These are phyloP conservation scores for Populus alba DNA, from an alignment of 345 rosid genomes.

Conservation along the genomic window DNA sequence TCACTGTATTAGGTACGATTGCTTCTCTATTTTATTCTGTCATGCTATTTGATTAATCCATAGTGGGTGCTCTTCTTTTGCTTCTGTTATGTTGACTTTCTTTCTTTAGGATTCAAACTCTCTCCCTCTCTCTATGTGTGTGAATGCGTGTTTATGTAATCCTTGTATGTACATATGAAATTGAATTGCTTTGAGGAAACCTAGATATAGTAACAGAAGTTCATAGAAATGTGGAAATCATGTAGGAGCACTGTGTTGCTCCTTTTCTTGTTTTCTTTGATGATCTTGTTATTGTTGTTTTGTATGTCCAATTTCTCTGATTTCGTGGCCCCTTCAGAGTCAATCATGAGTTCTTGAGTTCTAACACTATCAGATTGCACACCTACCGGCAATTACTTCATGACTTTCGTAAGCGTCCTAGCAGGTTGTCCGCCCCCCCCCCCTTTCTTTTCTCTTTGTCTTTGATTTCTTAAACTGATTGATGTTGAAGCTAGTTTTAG, in stretches of 20 bases:
- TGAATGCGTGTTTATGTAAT: background rate
- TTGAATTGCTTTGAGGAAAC: background rate
- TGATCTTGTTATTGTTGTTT: conserved; percentile 19
- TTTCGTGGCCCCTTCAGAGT: conserved; percentile 15
- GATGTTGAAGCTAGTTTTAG: background rate
- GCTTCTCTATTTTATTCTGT: conserved; percentile 1
- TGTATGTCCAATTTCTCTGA: conserved; percentile 10
- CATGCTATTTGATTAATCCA: background rate
- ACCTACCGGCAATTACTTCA: conserved; percentile 1
- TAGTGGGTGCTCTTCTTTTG: background rate
- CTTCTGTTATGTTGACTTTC: background rate
- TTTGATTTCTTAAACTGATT: conserved; percentile 3
- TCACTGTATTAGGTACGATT: background rate
- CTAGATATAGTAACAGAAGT: background rate
- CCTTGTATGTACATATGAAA: background rate
- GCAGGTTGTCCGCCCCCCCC: background rate
- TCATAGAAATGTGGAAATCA: conserved; percentile 15
- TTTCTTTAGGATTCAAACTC: background rate
- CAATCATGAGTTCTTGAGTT: conserved; percentile 10
- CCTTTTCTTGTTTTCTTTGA: conserved; percentile 3
- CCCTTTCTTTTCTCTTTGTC: too few species aligned
- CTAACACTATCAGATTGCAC: background rate
- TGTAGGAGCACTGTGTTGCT: conserved; percentile 8
- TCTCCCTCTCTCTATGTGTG: too few species aligned
- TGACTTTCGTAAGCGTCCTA: background rate